Conservation (phyloP, 2,329 filamentous ascomycete genomes). For the Fusarium sororula region DNA sequence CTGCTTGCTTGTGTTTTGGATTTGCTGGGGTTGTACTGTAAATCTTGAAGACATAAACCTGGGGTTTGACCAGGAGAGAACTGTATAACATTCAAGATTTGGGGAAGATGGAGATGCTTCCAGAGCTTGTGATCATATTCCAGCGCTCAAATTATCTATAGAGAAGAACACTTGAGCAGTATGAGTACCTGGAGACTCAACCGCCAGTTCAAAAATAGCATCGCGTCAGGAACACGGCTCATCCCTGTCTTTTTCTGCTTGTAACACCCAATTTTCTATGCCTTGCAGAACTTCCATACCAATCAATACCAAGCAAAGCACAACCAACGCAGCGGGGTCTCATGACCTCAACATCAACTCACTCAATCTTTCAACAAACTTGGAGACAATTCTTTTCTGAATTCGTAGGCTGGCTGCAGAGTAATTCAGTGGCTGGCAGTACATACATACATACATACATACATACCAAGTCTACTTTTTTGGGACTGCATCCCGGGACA, state of each 20-base stretch:
- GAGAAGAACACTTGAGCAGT: neutral
- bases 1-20: constrained; percentile 25
- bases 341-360: constrained; percentile 1
- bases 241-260: constrained; percentile 6
- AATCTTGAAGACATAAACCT: neutral
- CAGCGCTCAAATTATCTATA: neutral
- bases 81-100: neutral
- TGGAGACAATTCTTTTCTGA: neutral
- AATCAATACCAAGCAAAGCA: constrained; percentile 3
- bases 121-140: no score
- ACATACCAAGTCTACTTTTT: neutral
- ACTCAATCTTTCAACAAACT: neutral
- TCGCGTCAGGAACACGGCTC: constrained; percentile 9
- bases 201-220: constrained; percentile 31
- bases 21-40: neutral
- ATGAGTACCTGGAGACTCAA: neutral
- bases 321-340: constrained; percentile 12
- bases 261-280: constrained; percentile 16
- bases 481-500: neutral
- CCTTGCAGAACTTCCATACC: constrained; percentile 1
- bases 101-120: neutral
- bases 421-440: neutral
- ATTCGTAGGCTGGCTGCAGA: neutral
- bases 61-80: neutral
- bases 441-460: no score